Conservation (phyloP, 2,329 filamentous ascomycete genomes). For the Penicillium oxalicum region DNA sequence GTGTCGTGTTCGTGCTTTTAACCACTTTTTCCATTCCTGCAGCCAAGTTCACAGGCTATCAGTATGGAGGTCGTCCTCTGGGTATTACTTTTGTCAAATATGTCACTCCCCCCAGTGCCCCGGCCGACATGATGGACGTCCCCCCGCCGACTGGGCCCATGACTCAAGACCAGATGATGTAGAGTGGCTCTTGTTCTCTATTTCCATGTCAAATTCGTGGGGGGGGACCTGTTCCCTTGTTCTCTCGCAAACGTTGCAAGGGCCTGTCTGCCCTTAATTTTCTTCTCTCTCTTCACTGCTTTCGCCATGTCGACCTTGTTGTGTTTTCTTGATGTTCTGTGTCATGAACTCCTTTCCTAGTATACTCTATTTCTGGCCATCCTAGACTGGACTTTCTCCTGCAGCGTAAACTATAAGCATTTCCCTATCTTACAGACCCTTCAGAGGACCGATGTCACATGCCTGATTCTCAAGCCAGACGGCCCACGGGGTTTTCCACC, state of each 20-base stretch:
- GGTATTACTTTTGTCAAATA: slow-evolving; percentile 94
- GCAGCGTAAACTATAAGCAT: too few relatives aligned
- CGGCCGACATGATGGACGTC: slow-evolving; percentile 72
- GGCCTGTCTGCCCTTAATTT: not conserved
- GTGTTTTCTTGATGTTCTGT: slow-evolving; percentile 1
- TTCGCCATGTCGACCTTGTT: too few relatives aligned
- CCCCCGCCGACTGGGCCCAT: slow-evolving; percentile 62
- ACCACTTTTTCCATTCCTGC: slow-evolving; percentile 10
- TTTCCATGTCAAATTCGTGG: not conserved
- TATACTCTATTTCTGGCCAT: slow-evolving; percentile 4
- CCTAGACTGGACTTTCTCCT: too few relatives aligned
- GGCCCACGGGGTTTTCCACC: too few relatives aligned
- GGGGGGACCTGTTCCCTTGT: too few relatives aligned
- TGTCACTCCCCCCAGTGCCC: slow-evolving; percentile 58
- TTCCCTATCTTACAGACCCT: too few relatives aligned
- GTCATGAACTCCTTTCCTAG: slow-evolving; percentile 2
- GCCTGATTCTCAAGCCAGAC: too few relatives aligned
- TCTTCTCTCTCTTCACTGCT: too few relatives aligned
- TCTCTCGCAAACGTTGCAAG: too few relatives aligned
- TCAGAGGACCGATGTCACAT: too few relatives aligned
- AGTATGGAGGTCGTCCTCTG: slow-evolving; percentile 91
- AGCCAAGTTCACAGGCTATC: slow-evolving; percentile 95
- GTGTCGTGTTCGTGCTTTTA: slow-evolving; percentile 11
- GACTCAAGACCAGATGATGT: slow-evolving; percentile 99
- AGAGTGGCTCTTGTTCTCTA: slow-evolving; percentile 19